Evolutionary conservation across 768 basidiomycete genomes (phyloP), one percentile per base, ranked within the genome.

Genomic region (Lactarius hatsudake): DNA sequence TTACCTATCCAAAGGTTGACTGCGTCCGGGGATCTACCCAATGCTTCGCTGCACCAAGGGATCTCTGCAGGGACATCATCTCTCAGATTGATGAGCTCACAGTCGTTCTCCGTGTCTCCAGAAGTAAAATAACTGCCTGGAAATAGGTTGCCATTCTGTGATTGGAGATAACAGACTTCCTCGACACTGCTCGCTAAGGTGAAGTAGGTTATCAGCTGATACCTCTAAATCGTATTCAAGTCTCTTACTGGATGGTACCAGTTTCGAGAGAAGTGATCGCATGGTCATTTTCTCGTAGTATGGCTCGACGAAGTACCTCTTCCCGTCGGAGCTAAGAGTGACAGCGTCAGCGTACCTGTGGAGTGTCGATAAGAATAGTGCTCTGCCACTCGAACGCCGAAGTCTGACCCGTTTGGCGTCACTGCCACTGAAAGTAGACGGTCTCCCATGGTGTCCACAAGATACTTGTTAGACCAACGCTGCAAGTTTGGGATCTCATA

Each of bases 1-100:
- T 91, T 83, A 13, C 96, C 95, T 42, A 97, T 91, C 94, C 95
- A 98, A 23, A 98, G 73, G 74, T 97, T 97, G 3, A 94, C 93
- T 6, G 94, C 95, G 72, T 98, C 96, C 0, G 95, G 93, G 20
- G 78, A 71, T 70, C 78, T 81, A 43, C 83, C 90, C 89, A 94
- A 78, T 9, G 91, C 92, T 70, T 90, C 87, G 54, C 82, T 86
- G 73, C 90, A 91, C 86, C 90, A 96, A 3, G 81, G 66, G 12
- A 96, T 79, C 60, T 92, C 86, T 18, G 79, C 74, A 0, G 88
- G 87, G 10, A 96, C 83, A 73, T 93, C 88, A n/a, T 72, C 66
- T 70, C 85, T 84, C 20, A 95, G 77, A 7, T 82, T 75, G 38
- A 79, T 78, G 63, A 93, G 86, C 74, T 94, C 92, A 20, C 88